Evolutionary conservation across 140 eudicot species (phyloP).

Genomic region (Erigeron philadelphicus): DNA sequence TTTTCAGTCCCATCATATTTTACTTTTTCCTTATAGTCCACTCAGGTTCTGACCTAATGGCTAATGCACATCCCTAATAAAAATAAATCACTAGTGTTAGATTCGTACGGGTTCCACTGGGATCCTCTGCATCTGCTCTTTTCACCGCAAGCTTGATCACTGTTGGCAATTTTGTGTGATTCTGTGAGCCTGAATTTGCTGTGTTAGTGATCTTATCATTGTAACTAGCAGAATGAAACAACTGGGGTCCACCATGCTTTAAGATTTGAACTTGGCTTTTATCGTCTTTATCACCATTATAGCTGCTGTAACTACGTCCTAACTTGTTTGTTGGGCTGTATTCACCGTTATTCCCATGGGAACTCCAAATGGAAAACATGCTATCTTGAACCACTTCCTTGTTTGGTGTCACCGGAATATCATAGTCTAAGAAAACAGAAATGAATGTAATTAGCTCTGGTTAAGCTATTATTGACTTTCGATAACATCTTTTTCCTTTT

Average conservation of each 20-base stretch:
- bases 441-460: constrained; percentile 5
- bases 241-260: constrained; percentile 45
- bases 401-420: constrained; percentile 27
- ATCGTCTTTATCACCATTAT: constrained; percentile 47
- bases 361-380: constrained; percentile 10
- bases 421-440: constrained; percentile 22
- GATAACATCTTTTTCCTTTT: neutral
- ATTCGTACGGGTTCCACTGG: constrained; percentile 45
- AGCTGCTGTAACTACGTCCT: constrained; percentile 56
- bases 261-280: constrained; percentile 36
- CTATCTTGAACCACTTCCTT: constrained; percentile 42
- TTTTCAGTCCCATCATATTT: no score
- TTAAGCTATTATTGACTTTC: neutral
- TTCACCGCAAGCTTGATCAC: constrained; percentile 63
- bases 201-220: constrained; percentile 53
- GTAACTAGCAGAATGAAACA: constrained; percentile 63
- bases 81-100: neutral
- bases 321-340: constrained; percentile 39
- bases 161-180: constrained; percentile 50
- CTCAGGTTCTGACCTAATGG: no score
- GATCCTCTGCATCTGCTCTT: constrained; percentile 52
- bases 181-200: constrained; percentile 36
- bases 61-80: no score
- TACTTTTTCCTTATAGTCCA: no score
- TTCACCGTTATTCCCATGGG: constrained; percentile 27